Conservation (phyloP, 192 early-diverging fungal genomes). For the Gamsiella multidivaricata region DNA sequence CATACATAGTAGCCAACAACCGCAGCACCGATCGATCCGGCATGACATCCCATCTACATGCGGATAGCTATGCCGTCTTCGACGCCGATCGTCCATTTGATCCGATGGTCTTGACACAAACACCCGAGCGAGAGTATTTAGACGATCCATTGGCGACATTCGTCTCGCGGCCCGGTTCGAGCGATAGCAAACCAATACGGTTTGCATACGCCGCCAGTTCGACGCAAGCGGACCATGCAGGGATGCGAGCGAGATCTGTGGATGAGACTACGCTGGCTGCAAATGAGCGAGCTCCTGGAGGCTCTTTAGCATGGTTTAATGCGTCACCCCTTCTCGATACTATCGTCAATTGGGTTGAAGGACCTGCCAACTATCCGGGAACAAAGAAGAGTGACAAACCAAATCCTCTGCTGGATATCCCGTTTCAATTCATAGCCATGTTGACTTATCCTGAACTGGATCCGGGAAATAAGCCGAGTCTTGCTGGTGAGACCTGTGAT, state of each 20-base stretch:
- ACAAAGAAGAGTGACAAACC: conserved; percentile 29
- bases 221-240: neutral
- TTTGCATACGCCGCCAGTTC: neutral
- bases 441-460: conserved; percentile 61
- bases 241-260: neutral
- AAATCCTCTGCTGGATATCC: conserved; percentile 56
- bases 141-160: too few species aligned
- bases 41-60: too few species aligned
- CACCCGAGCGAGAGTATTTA: too few species aligned
- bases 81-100: too few species aligned
- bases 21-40: too few species aligned
- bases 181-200: neutral
- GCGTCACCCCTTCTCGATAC: conserved; percentile 23
- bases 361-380: conserved; percentile 13
- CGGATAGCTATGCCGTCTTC: too few species aligned
- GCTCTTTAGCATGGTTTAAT: conserved; percentile 18
- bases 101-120: too few species aligned
- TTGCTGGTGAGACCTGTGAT: conserved; percentile 42
- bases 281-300: neutral
- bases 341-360: conserved; percentile 48
- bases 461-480: conserved; percentile 43
- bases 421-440: conserved; percentile 61
- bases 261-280: neutral
- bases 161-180: too few species aligned
- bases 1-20: too few species aligned